Conservation (phyloP, 1,284 basidiomycete species). For the Trametes versicolor region DNA sequence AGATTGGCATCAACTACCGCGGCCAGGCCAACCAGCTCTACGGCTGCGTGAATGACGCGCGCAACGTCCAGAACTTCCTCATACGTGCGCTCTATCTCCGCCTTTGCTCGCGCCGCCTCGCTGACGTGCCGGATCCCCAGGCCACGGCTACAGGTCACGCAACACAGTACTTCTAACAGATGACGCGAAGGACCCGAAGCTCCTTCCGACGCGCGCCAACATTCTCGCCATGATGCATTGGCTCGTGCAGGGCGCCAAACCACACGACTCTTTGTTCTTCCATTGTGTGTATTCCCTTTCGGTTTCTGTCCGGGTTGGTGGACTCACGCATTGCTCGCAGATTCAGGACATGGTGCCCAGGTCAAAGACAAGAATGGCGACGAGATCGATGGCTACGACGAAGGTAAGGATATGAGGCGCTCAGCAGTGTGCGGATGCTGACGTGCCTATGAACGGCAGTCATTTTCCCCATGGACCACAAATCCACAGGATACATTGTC, state of each 20-base stretch:
- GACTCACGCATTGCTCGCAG: conserved; percentile 44
- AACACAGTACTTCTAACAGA: conserved; percentile 88
- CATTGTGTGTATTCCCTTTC: conserved; percentile 64
- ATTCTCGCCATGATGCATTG: conserved; percentile 88
- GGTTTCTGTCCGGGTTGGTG: neutral
- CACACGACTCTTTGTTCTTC: conserved; percentile 88
- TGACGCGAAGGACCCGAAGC: conserved; percentile 64
- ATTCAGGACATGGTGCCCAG: conserved; percentile 89
- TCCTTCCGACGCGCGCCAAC: conserved; percentile 80
- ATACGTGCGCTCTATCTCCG: conserved; percentile 56
- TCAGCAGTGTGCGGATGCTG: neutral
- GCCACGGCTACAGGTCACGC: conserved; percentile 64
- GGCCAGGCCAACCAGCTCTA: conserved; percentile 69
- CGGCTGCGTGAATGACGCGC: conserved; percentile 89
- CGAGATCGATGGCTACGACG: conserved; percentile 73
- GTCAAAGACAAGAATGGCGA: conserved; percentile 76
- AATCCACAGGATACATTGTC: conserved; percentile 71
- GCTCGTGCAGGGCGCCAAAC: conserved; percentile 81
- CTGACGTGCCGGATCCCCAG: conserved; percentile 52
- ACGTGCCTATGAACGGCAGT: conserved; percentile 32
- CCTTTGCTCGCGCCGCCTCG: neutral
- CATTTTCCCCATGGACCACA: conserved; percentile 79
- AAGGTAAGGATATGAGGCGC: conserved; percentile 48
- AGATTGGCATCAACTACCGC: conserved; percentile 86
- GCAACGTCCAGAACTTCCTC: conserved; percentile 76